These are phyloP conservation scores for Asterophora lycoperdoides DNA, from an alignment of 768 basidiomycete genomes.

Conservation along the genomic window DNA sequence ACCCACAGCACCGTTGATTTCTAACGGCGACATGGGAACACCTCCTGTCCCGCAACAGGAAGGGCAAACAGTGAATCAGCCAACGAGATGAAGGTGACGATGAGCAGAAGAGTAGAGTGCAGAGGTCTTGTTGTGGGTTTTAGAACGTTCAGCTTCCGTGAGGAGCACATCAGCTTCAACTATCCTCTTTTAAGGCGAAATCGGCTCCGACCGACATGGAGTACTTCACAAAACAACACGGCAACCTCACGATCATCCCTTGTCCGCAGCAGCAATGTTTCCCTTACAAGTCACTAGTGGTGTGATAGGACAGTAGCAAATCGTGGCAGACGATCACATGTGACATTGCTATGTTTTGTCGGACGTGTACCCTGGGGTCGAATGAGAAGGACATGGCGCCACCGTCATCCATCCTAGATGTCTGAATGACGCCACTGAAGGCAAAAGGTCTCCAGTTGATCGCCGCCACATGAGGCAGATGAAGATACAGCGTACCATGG, in stretches of 20 bases:
- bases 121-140: background rate
- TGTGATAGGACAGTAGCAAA: background rate
- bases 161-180: background rate
- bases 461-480: no score
- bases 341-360: no score
- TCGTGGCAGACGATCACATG: background rate
- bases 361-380: no score
- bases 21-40: background rate
- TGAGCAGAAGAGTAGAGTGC: conserved; percentile 1
- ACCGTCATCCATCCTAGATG: no score
- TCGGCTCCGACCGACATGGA: no score
- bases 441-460: no score
- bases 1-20: no score
- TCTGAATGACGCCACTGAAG: no score
- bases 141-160: conserved; percentile 10
- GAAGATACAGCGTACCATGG: no score
- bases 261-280: background rate
- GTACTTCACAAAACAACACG: no score
- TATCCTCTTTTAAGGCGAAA: background rate
- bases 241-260: background rate
- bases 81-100: background rate
- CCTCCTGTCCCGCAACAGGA: background rate
- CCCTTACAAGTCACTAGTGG: background rate
- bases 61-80: conserved; percentile 1
- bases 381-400: no score